These are phyloP conservation scores for Panaeolus papilionaceus DNA, from an alignment of 768 basidiomycete species.

Conservation along the genomic window DNA sequence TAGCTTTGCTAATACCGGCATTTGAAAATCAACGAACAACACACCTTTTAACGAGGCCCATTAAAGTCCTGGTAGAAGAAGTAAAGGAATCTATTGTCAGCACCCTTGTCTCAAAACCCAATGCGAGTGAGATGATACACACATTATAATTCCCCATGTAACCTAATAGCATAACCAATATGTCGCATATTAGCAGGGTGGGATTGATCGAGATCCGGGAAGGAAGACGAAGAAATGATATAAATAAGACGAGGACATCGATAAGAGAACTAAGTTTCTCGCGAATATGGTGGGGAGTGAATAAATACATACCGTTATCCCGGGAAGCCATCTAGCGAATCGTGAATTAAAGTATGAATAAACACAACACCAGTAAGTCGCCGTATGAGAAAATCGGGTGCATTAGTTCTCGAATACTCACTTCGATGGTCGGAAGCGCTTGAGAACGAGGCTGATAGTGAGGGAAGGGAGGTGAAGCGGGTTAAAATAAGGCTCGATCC, in stretches of 20 bases:
- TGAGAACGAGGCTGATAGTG: conserved; percentile 54
- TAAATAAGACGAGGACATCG: background rate
- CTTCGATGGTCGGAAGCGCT: conserved; percentile 70
- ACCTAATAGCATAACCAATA: conserved; percentile 39
- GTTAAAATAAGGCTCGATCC: background rate
- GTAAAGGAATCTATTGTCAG: background rate
- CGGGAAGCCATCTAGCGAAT: conserved; percentile 61
- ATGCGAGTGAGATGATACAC: conserved; percentile 23
- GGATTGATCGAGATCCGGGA: background rate
- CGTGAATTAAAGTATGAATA: conserved; percentile 12
- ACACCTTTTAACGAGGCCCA: conserved; percentile 74
- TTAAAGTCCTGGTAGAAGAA: conserved; percentile 51
- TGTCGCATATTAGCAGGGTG: background rate
- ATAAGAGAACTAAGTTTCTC: background rate
- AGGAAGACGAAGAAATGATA: conserved; percentile 6
- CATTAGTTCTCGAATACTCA: conserved; percentile 18
- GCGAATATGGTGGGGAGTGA: background rate
- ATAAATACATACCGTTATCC: conserved; percentile 56
- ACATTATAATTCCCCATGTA: conserved; percentile 72
- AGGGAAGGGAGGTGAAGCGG: conserved; percentile 8
- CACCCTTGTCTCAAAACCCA: background rate
- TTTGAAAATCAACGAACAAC: conserved; percentile 14
- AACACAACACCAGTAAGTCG: background rate
- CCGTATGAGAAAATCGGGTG: conserved; percentile 20
- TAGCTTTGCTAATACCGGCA: background rate